Conservation (phyloP, 768 basidiomycete genomes). For the Calocybe gangraenosa region DNA sequence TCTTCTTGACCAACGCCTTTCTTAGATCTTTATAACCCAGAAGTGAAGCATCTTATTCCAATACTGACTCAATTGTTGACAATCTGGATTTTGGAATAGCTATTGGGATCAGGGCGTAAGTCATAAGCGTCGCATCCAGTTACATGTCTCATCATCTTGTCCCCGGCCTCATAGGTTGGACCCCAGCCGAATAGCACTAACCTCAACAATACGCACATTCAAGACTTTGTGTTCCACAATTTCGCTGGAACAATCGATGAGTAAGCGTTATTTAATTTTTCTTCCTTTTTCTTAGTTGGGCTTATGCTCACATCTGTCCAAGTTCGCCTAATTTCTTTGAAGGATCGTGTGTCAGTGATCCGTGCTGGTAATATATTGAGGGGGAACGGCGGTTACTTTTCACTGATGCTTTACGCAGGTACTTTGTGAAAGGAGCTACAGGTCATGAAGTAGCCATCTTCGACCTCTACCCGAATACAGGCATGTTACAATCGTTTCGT, state of each 20-base stretch:
- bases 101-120: slow-evolving; percentile 60
- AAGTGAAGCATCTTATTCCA: slow-evolving; percentile 35
- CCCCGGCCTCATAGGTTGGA: slow-evolving; percentile 22
- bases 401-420: slow-evolving; percentile 20
- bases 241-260: slow-evolving; percentile 51
- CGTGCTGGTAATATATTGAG: slow-evolving; percentile 41
- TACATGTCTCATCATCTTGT: slow-evolving; percentile 11
- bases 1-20: too few species aligned
- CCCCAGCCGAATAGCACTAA: slow-evolving; percentile 39
- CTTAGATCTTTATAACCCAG: slow-evolving; percentile 57
- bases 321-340: slow-evolving; percentile 45
- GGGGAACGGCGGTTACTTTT: background rate
- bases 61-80: background rate
- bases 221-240: slow-evolving; percentile 52
- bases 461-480: slow-evolving; percentile 54
- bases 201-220: slow-evolving; percentile 50
- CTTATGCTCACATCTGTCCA: background rate
- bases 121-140: background rate
- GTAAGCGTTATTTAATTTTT: slow-evolving; percentile 27
- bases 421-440: slow-evolving; percentile 47
- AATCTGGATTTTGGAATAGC: slow-evolving; percentile 23
- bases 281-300: too few species aligned
- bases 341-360: slow-evolving; percentile 55
- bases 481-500: slow-evolving; percentile 22
- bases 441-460: slow-evolving; percentile 58